Percentiles rank a stretch among this genome's conserved stretches.
Evolutionary conservation across 1,284 basidiomycete genomes (phyloP).

Genomic region (Malassezia dermatis): DNA sequence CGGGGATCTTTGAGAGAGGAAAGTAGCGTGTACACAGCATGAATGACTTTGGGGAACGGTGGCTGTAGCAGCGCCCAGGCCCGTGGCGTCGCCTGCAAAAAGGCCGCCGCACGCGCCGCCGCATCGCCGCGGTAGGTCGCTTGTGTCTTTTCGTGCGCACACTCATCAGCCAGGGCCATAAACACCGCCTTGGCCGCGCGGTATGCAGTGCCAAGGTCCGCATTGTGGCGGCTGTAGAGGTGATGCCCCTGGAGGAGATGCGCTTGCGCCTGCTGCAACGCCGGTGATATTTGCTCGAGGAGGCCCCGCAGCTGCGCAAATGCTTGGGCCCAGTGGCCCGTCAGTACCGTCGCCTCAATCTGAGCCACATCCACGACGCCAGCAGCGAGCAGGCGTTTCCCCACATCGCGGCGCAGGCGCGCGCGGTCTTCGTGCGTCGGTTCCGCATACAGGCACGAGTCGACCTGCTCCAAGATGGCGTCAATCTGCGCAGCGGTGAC

Average conservation of each 20-base stretch:
- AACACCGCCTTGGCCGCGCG: neutral
- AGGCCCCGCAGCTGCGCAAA: neutral
- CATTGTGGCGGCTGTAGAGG: neutral
- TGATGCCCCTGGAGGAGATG: neutral
- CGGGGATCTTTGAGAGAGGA: slow-evolving; percentile 2
- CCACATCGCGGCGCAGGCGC: neutral
- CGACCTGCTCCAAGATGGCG: slow-evolving; percentile 3
- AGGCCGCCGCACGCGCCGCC: slow-evolving; percentile 1
- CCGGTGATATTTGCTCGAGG: neutral
- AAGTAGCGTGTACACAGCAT: slow-evolving; percentile 9
- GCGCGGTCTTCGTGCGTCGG: neutral
- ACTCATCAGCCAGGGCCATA: neutral
- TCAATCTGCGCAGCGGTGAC: neutral
- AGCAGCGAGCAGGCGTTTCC: neutral
- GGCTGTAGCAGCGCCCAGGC: slow-evolving; percentile 12
- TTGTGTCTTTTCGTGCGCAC: neutral
- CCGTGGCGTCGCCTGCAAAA: slow-evolving; percentile 7
- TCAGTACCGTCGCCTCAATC: neutral
- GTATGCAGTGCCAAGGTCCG: neutral
- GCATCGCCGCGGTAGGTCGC: neutral
- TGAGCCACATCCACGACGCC: neutral
- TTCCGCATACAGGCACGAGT: neutral
- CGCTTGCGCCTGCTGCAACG: neutral
- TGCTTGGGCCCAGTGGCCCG: neutral
- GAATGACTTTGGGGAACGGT: slow-evolving; percentile 12